Conservation (phyloP, 371 early-diverging fungal genomes). For the Catenaria anguillulae region DNA sequence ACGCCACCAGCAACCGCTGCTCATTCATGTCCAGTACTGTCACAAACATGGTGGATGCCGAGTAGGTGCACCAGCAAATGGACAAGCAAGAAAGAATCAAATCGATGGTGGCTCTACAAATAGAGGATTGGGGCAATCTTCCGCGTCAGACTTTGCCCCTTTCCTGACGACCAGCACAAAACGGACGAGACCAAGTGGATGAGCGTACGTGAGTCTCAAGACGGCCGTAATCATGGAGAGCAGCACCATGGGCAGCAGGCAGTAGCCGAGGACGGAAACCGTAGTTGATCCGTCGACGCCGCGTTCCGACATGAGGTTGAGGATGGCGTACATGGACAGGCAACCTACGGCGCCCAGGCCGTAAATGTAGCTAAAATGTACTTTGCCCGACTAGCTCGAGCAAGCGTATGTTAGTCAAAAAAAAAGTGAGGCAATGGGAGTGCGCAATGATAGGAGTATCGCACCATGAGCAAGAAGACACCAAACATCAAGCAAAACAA, state of each 20-base stretch:
- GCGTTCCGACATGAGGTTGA: slow-evolving; percentile 84
- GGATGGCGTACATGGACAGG: slow-evolving; percentile 61
- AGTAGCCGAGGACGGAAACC: slow-evolving; percentile 92
- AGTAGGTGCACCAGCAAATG: slow-evolving; percentile 85
- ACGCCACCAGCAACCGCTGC: slow-evolving; percentile 86
- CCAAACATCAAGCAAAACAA: slow-evolving; percentile 81
- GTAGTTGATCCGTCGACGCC: slow-evolving; percentile 78
- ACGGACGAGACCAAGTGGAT: no score
- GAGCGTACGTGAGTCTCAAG: slow-evolving; percentile 23
- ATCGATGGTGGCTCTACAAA: slow-evolving; percentile 33
- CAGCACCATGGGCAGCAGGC: slow-evolving; percentile 85
- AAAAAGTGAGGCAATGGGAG: not conserved
- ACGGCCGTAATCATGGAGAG: slow-evolving; percentile 45
- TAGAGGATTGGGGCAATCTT: not conserved
- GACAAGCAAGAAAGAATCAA: slow-evolving; percentile 45
- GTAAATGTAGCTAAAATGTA: slow-evolving; percentile 94
- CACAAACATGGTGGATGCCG: slow-evolving; percentile 89
- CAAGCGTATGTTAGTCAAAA: slow-evolving; percentile 1
- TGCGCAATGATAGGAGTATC: no score
- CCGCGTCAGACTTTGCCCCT: no score
- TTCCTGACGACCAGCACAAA: no score
- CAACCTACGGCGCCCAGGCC: slow-evolving; percentile 87
- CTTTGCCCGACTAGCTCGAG: slow-evolving; percentile 57
- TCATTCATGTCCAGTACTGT: slow-evolving; percentile 81
- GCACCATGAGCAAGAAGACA: slow-evolving; percentile 62